Base-by-base conservation (phyloP, 371 early-diverging fungal species). In the Rhizomucor pusillus region DNA sequence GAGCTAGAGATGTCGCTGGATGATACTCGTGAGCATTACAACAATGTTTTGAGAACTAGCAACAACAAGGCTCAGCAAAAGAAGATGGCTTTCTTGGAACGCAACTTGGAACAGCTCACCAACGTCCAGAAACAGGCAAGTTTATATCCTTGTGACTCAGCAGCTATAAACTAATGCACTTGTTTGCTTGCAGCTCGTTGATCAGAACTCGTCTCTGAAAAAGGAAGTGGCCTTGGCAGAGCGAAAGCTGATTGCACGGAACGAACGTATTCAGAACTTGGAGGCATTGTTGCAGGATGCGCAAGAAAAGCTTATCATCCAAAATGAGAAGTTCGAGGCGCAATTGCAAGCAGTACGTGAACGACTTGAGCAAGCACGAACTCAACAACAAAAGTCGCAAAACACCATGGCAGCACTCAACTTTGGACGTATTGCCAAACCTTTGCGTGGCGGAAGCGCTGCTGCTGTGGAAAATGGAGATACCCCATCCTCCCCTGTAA, bases 1-100 rank as follows among this genome's bases (percentile, higher is more conserved):
- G 96, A 97, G 74, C 86, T 97, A 13, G 97, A 97, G 69, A 90
- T 96, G 71, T 85, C 90, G 0, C 73, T 97, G 49, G 97, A 97
- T 60, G 95, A 95, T 60, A 86, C 91, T 3, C 86, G 93, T 7
- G 93, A 93, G 60, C 91, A 94, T 69, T 91, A 94, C 73, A 85
- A 92, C 59, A 87, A 78, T 59, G 87, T 92, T 18, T 75, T 90
- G 48, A 83, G 86, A 56, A 89, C 86, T 59, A 88, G 80, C 68
- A 90, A 89, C 68, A 89, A 84, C 69, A 84, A 89, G 61, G 87
- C 87, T 10, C 91, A 94, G 60, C 93, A 89, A 69, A 87, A 93
- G 80, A 95, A 95, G 80, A 91, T 96, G 91, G 88, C 90, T 18
- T 88, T 95, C 71, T 76, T 98, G 56, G 97, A 98, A 65, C 87